phyloP scores from a whole-genome alignment of 495 filamentous ascomycete genomes.

The Podospora sp. region DNA sequence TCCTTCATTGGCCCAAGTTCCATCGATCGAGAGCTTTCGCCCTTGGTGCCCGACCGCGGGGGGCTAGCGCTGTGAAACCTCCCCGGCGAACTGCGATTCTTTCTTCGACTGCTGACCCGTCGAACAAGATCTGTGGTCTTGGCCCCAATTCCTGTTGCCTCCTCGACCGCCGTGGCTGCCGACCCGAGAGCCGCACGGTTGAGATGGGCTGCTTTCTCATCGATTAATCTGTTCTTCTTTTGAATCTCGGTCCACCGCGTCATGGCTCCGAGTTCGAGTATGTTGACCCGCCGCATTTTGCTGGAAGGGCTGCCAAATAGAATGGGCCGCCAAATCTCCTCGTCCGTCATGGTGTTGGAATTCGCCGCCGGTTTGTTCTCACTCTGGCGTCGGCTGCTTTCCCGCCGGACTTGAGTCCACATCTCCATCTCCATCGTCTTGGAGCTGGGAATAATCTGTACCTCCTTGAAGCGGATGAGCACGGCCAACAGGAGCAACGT shows the following conservation, averaged over 20 bases:
- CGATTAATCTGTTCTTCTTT: conserved; percentile 63
- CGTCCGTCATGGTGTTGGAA: conserved; percentile 48
- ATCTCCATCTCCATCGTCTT: conserved; percentile 54
- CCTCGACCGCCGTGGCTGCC: conserved; percentile 39
- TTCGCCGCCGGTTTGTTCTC: conserved; percentile 40
- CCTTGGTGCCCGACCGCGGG: conserved; percentile 27
- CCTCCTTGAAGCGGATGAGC: conserved; percentile 61
- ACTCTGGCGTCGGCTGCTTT: conserved; percentile 41
- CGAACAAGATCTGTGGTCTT: conserved; percentile 38
- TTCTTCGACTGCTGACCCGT: conserved; percentile 41
- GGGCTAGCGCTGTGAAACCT: conserved; percentile 28
- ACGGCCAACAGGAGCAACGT: conserved; percentile 63
- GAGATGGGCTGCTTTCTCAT: conserved; percentile 42
- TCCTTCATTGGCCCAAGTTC: conserved; percentile 9
- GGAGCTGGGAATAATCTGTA: conserved; percentile 67
- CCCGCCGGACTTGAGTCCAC: conserved; percentile 46
- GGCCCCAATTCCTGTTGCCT: conserved; percentile 35
- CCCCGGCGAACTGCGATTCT: conserved; percentile 28
- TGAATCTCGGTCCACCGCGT: conserved; percentile 72
- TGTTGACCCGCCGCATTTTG: conserved; percentile 64
- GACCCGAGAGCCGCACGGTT: conserved; percentile 44
- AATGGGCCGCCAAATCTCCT: conserved; percentile 64
- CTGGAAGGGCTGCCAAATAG: conserved; percentile 69
- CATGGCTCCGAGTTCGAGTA: conserved; percentile 65
- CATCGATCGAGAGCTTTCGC: conserved; percentile 12